Percentiles rank a stretch among this genome's conserved stretches.
Conservation (phyloP, 2,329 filamentous ascomycete species). For the Thermothelomyces thermophilus region DNA sequence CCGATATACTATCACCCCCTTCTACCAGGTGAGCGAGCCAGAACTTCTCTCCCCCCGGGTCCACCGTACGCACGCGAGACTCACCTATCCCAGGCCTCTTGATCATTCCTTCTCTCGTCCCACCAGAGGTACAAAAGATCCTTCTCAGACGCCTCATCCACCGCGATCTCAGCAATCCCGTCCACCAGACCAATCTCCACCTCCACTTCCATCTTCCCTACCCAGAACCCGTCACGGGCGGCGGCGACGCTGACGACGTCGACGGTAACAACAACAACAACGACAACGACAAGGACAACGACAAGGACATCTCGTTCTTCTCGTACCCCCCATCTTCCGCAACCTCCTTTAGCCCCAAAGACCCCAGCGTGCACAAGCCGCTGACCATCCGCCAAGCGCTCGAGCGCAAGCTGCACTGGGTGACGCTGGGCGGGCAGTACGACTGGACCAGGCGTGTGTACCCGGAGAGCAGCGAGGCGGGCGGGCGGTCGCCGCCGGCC, state of each 20-base stretch:
- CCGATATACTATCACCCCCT: slow-evolving; percentile 58
- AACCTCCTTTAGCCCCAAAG: slow-evolving; percentile 58
- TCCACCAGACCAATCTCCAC: slow-evolving; percentile 75
- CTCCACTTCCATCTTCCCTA: slow-evolving; percentile 33
- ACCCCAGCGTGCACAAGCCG: slow-evolving; percentile 67
- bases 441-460: slow-evolving; percentile 90
- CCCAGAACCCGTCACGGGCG: slow-evolving; percentile 6
- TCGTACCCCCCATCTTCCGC: slow-evolving; percentile 45
- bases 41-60: too few relatives aligned
- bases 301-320: slow-evolving; percentile 38
- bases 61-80: neutral
- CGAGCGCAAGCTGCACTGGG: slow-evolving; percentile 79
- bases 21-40: slow-evolving; percentile 56
- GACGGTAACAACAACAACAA: too few relatives aligned
- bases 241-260: neutral
- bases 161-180: slow-evolving; percentile 59
- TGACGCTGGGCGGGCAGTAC: slow-evolving; percentile 91
- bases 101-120: slow-evolving; percentile 68
- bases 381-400: slow-evolving; percentile 65
- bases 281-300: neutral
- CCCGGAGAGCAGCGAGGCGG: slow-evolving; percentile 36
- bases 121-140: slow-evolving; percentile 58
- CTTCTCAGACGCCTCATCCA: slow-evolving; percentile 65
- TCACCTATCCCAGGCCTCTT: slow-evolving; percentile 56
- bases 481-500: slow-evolving; percentile 49